phyloP scores from a whole-genome alignment of 768 basidiomycete genomes.

The Trametes cinnabarina region DNA sequence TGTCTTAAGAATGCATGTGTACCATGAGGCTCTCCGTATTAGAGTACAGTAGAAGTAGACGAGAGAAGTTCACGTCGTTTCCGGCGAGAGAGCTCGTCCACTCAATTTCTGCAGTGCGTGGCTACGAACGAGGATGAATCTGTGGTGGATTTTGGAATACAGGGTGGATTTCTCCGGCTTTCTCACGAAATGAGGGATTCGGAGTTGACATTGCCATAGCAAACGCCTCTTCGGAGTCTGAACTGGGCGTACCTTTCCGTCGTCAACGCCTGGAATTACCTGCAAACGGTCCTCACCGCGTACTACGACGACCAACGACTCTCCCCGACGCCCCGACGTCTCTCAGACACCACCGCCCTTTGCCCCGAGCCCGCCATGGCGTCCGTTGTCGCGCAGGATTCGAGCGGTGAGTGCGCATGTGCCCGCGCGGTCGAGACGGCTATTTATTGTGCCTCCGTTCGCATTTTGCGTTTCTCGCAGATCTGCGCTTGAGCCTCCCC shows the following conservation, averaged over 20 bases:
- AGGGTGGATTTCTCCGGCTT: conserved; percentile 4
- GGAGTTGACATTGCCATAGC: conserved; percentile 22
- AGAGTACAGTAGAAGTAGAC: no score
- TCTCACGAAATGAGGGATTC: conserved; percentile 7
- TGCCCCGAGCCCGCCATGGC: conserved; percentile 18
- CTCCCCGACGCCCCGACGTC: not conserved
- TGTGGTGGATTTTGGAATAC: conserved; percentile 6
- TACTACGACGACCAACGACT: conserved; percentile 18
- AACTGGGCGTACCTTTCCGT: conserved; percentile 15
- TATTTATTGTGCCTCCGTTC: conserved; percentile 17
- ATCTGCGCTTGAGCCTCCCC: conserved; percentile 29
- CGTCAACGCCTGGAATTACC: conserved; percentile 6
- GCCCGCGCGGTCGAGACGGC: not conserved
- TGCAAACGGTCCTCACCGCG: conserved; percentile 19
- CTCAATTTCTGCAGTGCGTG: no score
- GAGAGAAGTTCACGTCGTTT: no score
- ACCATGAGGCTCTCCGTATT: no score
- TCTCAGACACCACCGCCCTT: not conserved
- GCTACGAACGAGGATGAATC: not conserved
- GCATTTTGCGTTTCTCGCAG: conserved; percentile 20
- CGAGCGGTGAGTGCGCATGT: conserved; percentile 16
- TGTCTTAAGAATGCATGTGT: no score
- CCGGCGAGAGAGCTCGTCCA: no score
- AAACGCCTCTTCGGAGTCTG: conserved; percentile 18
- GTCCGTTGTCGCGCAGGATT: conserved; percentile 25